A percentile compares a stretch with the other conserved stretches of the same genome.
Conservation (phyloP, 2,329 filamentous ascomycete genomes). For the Cytospora schulzeri region DNA sequence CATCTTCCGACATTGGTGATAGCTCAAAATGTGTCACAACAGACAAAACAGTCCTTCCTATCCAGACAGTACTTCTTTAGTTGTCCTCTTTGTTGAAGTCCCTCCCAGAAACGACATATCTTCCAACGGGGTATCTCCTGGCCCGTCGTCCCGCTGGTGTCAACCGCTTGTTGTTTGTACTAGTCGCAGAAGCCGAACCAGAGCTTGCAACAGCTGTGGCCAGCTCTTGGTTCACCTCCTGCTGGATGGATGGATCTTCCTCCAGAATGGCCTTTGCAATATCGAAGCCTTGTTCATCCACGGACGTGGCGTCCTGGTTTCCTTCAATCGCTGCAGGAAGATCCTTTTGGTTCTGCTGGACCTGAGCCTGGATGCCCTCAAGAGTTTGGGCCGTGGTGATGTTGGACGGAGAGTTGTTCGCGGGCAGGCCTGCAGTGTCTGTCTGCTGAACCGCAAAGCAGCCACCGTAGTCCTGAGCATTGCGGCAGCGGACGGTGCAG, state of each 20-base stretch:
- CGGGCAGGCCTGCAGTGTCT: slow-evolving; percentile 40
- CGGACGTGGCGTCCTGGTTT: slow-evolving; percentile 41
- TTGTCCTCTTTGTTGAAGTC: slow-evolving; percentile 1
- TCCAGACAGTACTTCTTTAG: background rate
- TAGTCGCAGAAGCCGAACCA: background rate
- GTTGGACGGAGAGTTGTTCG: slow-evolving; percentile 42
- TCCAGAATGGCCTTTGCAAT: slow-evolving; percentile 19
- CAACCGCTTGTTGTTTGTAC: slow-evolving; percentile 17
- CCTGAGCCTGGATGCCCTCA: slow-evolving; percentile 47
- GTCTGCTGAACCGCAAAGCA: slow-evolving; percentile 57
- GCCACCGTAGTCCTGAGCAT: slow-evolving; percentile 54
- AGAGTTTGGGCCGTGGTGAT: slow-evolving; percentile 49
- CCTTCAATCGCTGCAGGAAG: slow-evolving; percentile 48
- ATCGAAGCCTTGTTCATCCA: slow-evolving; percentile 31
- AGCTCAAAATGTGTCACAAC: background rate
- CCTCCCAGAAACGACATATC: slow-evolving; percentile 7
- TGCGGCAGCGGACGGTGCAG: slow-evolving; percentile 58
- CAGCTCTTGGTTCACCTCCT: slow-evolving; percentile 9
- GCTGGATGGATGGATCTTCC: slow-evolving; percentile 11
- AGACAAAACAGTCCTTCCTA: background rate
- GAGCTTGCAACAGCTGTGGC: background rate
- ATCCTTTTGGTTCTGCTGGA: slow-evolving; percentile 52
- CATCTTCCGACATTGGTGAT: background rate
- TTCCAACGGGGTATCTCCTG: slow-evolving; percentile 10
- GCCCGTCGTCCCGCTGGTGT: slow-evolving; percentile 1